phyloP scores from a whole-genome alignment of 208 protist genomes.

The Tritrichomonas foetus region DNA sequence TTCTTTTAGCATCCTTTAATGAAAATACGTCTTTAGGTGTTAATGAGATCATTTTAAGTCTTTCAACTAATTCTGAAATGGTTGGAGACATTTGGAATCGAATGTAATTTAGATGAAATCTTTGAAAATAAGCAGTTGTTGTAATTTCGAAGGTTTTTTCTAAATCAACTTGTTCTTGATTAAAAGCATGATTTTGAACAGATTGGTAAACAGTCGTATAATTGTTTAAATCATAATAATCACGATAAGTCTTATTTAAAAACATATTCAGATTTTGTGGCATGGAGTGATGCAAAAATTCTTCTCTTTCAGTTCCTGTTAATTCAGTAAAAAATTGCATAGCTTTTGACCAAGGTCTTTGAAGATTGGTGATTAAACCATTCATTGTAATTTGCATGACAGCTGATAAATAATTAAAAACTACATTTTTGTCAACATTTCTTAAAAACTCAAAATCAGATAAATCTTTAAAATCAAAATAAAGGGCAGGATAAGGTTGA shows the following conservation, averaged over 20 bases:
- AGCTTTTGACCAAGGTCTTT: not conserved
- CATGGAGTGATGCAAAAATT: not conserved
- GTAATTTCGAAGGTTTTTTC: not conserved
- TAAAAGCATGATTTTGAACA: not conserved
- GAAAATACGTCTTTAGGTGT: not conserved
- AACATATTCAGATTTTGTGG: not conserved
- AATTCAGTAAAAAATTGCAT: not conserved
- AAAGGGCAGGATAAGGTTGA: not conserved
- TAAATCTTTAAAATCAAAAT: not conserved
- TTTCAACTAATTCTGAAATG: not conserved
- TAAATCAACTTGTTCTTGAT: too few species aligned
- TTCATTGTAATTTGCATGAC: not conserved
- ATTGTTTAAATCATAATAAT: not conserved
- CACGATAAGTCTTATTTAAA: not conserved
- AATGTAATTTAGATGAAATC: not conserved
- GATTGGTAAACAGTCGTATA: not conserved
- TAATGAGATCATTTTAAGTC: not conserved
- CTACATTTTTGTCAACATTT: not conserved
- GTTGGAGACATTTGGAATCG: not conserved
- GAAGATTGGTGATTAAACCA: not conserved
- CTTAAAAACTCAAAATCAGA: not conserved
- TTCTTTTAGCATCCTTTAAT: not conserved
- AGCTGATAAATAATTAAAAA: conserved; percentile 18
- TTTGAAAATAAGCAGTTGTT: not conserved
- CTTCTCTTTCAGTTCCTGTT: not conserved